Conservation (phyloP, 352 stramenopile genomes). For the Plasmopara viticola region DNA sequence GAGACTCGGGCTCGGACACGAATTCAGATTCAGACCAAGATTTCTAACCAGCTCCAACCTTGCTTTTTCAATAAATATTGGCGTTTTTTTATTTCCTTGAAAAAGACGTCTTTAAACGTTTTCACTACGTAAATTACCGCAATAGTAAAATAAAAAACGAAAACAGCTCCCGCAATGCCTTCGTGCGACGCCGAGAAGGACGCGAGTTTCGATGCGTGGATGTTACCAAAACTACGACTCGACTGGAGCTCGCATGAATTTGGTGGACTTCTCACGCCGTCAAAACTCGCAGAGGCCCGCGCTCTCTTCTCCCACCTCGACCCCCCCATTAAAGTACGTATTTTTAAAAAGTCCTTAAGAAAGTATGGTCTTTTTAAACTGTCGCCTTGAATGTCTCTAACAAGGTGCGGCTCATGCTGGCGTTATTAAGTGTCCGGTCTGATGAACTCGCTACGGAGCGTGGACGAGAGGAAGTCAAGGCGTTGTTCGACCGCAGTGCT, state of each 20-base stretch:
- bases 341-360: not conserved
- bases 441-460: slow-evolving; percentile 36
- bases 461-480: slow-evolving; percentile 38
- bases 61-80: not conserved
- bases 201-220: slow-evolving; percentile 52
- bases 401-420: slow-evolving; percentile 53
- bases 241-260: slow-evolving; percentile 76
- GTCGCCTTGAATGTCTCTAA: slow-evolving; percentile 2
- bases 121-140: no score
- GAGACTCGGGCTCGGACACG: slow-evolving; percentile 39
- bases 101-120: no score
- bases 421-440: slow-evolving; percentile 53
- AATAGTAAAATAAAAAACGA: no score
- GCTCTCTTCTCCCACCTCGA: slow-evolving; percentile 55
- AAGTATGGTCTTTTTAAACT: not conserved
- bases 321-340: slow-evolving; percentile 31
- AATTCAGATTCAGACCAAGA: slow-evolving; percentile 82
- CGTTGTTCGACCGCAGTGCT: slow-evolving; percentile 49
- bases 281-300: slow-evolving; percentile 53
- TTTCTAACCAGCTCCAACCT: slow-evolving; percentile 30
- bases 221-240: slow-evolving; percentile 66
- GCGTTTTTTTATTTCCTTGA: not conserved
- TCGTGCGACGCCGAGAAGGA: not conserved
- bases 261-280: slow-evolving; percentile 46
- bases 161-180: not conserved